Conservation (phyloP, 345 rosid genomes). For the Boechera divaricarpa region DNA sequence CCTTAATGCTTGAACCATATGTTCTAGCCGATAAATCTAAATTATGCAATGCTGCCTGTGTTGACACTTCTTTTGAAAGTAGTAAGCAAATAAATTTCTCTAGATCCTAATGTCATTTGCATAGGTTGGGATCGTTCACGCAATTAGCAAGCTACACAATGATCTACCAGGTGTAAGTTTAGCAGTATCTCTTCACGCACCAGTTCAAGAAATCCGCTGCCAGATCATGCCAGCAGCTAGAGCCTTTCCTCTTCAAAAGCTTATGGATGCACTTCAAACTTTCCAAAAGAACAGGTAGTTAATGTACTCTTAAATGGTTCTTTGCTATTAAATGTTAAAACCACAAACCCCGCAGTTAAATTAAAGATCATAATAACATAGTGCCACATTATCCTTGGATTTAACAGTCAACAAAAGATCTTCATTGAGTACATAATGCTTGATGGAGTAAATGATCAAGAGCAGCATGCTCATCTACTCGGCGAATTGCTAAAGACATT, state of each 20-base stretch:
- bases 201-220: conserved; percentile 93
- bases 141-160: conserved; percentile 86
- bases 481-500: conserved; percentile 79
- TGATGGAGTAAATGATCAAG: conserved; percentile 89
- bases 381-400: conserved; percentile 24
- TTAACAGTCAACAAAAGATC: conserved; percentile 72
- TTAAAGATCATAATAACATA: conserved; percentile 3
- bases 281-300: conserved; percentile 80
- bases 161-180: conserved; percentile 94
- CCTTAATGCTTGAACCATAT: neutral
- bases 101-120: conserved; percentile 22
- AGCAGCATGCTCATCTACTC: conserved; percentile 79
- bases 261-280: conserved; percentile 70
- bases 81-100: neutral
- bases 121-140: conserved; percentile 93
- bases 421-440: conserved; percentile 98
- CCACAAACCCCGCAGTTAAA: neutral
- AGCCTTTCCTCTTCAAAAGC: conserved; percentile 94
- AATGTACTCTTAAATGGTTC: neutral
- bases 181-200: conserved; percentile 97
- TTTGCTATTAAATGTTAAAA: conserved; percentile 5
- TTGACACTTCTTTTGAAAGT: neutral
- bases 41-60: neutral
- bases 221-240: conserved; percentile 99
- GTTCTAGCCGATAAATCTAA: neutral